phyloP scores from a whole-genome alignment of 2,329 filamentous ascomycete species.

The Sordariomycetes sp. region DNA sequence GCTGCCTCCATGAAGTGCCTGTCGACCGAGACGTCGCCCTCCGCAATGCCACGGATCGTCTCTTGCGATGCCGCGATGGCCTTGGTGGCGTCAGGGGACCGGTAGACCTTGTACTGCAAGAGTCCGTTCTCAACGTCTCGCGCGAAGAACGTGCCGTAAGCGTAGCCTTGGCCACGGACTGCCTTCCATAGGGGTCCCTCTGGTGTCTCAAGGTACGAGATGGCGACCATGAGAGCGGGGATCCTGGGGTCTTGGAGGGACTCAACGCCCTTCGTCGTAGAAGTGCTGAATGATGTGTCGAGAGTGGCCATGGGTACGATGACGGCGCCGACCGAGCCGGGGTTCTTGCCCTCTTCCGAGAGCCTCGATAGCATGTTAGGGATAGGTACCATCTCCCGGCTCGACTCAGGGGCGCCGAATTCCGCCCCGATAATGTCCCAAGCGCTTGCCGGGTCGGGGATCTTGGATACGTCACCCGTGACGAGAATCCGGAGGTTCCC shows the following conservation, averaged over 20 bases:
- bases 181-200: slow-evolving; percentile 93
- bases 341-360: slow-evolving; percentile 61
- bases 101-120: slow-evolving; percentile 77
- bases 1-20: slow-evolving; percentile 78
- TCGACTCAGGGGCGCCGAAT: slow-evolving; percentile 29
- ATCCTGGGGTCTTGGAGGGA: slow-evolving; percentile 68
- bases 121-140: slow-evolving; percentile 71
- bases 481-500: slow-evolving; percentile 81
- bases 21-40: slow-evolving; percentile 64
- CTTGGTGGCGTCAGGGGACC: slow-evolving; percentile 80
- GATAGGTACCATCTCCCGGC: slow-evolving; percentile 52
- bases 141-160: slow-evolving; percentile 76
- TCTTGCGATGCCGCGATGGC: slow-evolving; percentile 70
- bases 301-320: slow-evolving; percentile 86
- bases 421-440: slow-evolving; percentile 58
- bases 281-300: slow-evolving; percentile 81
- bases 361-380: slow-evolving; percentile 61
- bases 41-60: slow-evolving; percentile 64
- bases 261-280: slow-evolving; percentile 62
- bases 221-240: slow-evolving; percentile 76
- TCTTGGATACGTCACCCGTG: slow-evolving; percentile 65
- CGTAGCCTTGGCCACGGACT: slow-evolving; percentile 84
- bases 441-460: slow-evolving; percentile 63
- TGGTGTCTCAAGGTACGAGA: slow-evolving; percentile 83
- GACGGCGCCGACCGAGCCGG: slow-evolving; percentile 63